Evolutionary conservation across 129 eudicot species (phyloP), one percentile per base, ranked within the genome.

Genomic region (Centrapalus pauciflorus): DNA sequence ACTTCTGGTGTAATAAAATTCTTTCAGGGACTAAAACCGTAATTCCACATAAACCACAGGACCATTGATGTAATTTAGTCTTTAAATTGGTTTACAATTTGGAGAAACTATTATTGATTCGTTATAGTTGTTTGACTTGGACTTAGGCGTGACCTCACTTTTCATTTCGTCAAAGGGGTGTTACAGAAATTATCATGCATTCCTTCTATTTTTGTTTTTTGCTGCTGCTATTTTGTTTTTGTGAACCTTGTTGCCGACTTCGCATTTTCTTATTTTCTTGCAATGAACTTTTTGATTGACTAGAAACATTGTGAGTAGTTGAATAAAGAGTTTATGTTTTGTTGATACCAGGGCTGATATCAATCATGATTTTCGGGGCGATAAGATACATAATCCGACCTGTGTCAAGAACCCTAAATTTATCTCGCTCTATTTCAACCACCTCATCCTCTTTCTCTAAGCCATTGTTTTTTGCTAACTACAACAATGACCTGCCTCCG

Each of bases 301-400:
- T 13, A 26, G 17, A 26, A 26, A 13, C 1, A 32, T 12, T 30
- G 32, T 8, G 28, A 49, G 19, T 29, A 21, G 11, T 52, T 3
- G n/a, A 33, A 35, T 50, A 37, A 7, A 3, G 6, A 25, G 30
- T 32, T 45, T 59, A 16, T 9, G 5, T 45, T 38, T 4, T 4
- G 2, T 16, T 65, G 51, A 56, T 16, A 50, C 35, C 4, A 41
- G 66, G 24, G 50, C 6, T 27, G 38, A 40, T 52, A 56, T 45
- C 62, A 66, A 75, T 48, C 64, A 91, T 91, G 96, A 67, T 70
- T 49, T 81, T 83, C 56, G 85, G 95, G 80, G 80, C 79, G 45
- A 67, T 91, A 56, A 84, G 91, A 85, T 79, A 82, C 81, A 67
- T 89, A 26, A 25, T 85, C 65, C 81, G 96, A 43, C 95, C 98